Base-by-base conservation (phyloP, 106 monocot species). In the Allium cepa region DNA sequence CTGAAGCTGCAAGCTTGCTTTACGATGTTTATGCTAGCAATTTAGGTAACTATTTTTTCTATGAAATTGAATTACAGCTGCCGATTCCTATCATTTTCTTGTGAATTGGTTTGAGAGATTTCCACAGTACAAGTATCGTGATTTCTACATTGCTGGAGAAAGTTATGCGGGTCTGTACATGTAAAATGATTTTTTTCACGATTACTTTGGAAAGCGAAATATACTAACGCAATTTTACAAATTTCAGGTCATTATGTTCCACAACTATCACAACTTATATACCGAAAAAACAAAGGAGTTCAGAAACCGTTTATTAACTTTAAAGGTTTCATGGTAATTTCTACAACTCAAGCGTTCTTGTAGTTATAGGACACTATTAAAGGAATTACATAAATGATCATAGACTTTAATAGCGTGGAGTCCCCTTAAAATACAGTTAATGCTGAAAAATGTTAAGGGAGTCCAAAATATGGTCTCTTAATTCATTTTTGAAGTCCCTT, bases 121-220 rank as follows among this genome's bases (percentile, higher is more conserved):
- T 60, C 97, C 97, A 22, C 81, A 92, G 64, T 99, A 92, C 82
- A 90, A 92, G 71, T 26, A 87, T 69, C 73, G 89, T 27, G 92
- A 99, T 49, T 99, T 99, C 79, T 99, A 86, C 73, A 87, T 99
- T 53, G 68, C 90, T 11, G 97, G 97, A 67, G 97, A 99, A 77
- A 99, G 97, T 61, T 99, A 99, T 70, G 92, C 97, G 65, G 95
- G 91, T 87, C 65, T 17, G 36, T 59, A 36, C 36, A 1, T 36
- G 3, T 36, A 36, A 36, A 36, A 0, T 36, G 36, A 36, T 36
- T 36, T 5, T 5, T 36, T 36, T 36, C 36, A 36, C 36, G 3
- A 5, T 3, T 36, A 1, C 36, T 36, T 36, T 36, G 1, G 5
- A 36, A 36, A 1, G 1, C 3, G 36, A 36, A 36, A 36, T 4